phyloP scores from a whole-genome alignment of 2,329 filamentous ascomycete genomes.

The Talaromyces funiculosus region DNA sequence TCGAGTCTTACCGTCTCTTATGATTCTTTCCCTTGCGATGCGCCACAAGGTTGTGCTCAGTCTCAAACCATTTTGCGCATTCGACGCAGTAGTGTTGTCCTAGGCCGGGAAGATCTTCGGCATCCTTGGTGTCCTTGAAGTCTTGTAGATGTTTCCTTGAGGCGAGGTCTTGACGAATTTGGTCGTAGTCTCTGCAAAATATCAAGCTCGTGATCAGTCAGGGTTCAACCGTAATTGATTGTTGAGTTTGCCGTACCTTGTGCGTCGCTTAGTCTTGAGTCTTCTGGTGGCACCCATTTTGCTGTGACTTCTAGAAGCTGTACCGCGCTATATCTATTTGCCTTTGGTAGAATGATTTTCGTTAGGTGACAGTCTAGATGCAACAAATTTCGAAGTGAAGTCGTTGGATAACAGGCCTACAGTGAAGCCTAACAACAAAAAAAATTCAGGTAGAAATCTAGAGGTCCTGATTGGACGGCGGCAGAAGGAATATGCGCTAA shows the following conservation, averaged over 20 bases:
- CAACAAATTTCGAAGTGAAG: neutral
- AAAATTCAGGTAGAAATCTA: constrained; percentile 9
- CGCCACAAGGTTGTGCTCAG: constrained; percentile 64
- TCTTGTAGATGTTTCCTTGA: constrained; percentile 73
- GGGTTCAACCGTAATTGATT: neutral
- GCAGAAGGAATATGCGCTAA: constrained; percentile 8
- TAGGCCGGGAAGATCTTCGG: constrained; percentile 81
- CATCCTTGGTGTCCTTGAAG: constrained; percentile 70
- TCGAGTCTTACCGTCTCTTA: constrained; percentile 65
- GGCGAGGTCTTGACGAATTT: constrained; percentile 76
- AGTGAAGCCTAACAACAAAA: neutral
- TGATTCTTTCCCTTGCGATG: constrained; percentile 88
- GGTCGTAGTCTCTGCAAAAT: constrained; percentile 75
- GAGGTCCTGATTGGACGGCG: constrained; percentile 17
- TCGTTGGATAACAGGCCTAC: neutral
- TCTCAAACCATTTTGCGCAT: constrained; percentile 96
- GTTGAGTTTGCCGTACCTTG: constrained; percentile 47
- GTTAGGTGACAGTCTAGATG: too few species aligned
- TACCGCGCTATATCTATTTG: constrained; percentile 12
- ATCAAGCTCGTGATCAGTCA: neutral
- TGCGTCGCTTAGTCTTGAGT: constrained; percentile 68
- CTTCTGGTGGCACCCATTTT: constrained; percentile 64
- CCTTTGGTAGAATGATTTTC: neutral
- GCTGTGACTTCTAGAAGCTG: neutral
- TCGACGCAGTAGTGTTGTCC: constrained; percentile 84